phyloP scores from a whole-genome alignment of 2,329 filamentous ascomycete species.

The Hypoxylon sp. region DNA sequence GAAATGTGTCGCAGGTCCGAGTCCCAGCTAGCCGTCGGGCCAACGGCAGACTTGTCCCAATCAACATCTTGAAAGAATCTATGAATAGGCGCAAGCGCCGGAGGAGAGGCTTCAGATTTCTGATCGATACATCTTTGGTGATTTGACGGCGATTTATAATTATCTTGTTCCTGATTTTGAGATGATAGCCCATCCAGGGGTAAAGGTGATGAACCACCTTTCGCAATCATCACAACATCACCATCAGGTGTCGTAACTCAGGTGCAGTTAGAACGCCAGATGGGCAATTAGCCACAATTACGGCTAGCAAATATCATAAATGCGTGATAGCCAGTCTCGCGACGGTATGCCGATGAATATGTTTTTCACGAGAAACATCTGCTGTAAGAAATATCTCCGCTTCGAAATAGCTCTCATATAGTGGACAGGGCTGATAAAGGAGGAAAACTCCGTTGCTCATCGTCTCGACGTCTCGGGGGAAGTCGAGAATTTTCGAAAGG shows the following conservation, averaged over 20 bases:
- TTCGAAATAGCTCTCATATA: background rate
- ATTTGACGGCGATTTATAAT: background rate
- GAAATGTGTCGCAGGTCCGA: constrained; percentile 57
- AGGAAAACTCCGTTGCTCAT: background rate
- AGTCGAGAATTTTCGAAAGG: constrained; percentile 8
- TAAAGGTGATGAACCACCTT: constrained; percentile 1
- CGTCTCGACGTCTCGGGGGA: constrained; percentile 6
- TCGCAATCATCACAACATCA: constrained; percentile 33
- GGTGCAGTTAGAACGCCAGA: background rate
- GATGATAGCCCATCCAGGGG: background rate
- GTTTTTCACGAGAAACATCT: background rate
- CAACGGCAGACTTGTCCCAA: constrained; percentile 60
- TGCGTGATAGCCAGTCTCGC: background rate
- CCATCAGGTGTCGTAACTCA: constrained; percentile 19
- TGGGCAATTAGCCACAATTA: background rate
- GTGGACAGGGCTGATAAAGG: background rate
- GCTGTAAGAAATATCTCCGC: background rate
- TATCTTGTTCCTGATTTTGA: background rate
- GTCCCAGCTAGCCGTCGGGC: constrained; percentile 58
- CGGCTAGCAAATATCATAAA: background rate
- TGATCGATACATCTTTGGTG: background rate
- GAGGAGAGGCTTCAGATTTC: background rate
- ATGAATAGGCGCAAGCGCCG: constrained; percentile 14
- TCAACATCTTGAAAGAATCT: constrained; percentile 51
- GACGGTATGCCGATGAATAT: background rate